A percentile compares a stretch with the other conserved stretches of the same genome.
phyloP scores from a whole-genome alignment of 1,284 basidiomycete genomes.

The Apiotrichum gracile region DNA sequence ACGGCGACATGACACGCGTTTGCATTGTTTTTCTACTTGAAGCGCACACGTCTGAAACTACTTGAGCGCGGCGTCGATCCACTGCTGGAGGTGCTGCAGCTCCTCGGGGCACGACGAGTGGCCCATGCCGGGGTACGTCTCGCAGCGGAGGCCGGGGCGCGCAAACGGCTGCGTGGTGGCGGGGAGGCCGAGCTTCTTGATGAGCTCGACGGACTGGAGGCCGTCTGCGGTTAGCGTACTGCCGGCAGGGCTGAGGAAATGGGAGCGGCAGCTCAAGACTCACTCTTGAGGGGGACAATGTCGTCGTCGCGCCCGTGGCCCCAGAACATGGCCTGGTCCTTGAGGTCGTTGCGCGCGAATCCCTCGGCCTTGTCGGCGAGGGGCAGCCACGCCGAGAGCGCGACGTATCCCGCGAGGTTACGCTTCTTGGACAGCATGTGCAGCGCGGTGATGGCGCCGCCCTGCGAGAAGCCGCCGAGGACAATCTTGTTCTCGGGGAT shows the following conservation, averaged over 20 bases:
- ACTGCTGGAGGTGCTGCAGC: slow-evolving; percentile 55
- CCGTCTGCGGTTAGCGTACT: slow-evolving; percentile 49
- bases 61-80: slow-evolving; percentile 36
- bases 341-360: slow-evolving; percentile 23
- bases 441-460: slow-evolving; percentile 69
- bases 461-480: slow-evolving; percentile 84
- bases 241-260: no score
- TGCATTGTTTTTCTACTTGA: background rate
- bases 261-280: no score
- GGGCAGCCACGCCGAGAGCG: slow-evolving; percentile 72
- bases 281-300: slow-evolving; percentile 56
- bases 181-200: slow-evolving; percentile 51
- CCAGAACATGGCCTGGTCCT: slow-evolving; percentile 73
- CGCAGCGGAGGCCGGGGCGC: slow-evolving; percentile 48
- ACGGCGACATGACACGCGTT: background rate
- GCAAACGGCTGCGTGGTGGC: slow-evolving; percentile 32
- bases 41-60: background rate
- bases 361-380: slow-evolving; percentile 59
- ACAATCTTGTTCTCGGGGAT: slow-evolving; percentile 56
- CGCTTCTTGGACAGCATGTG: slow-evolving; percentile 63
- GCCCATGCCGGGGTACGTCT: slow-evolving; percentile 49
- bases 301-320: slow-evolving; percentile 76
- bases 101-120: slow-evolving; percentile 62
- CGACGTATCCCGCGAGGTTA: slow-evolving; percentile 65
- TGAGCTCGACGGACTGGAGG: slow-evolving; percentile 53